These are phyloP conservation scores for Brassica incana DNA, from an alignment of 345 rosid genomes.

Conservation along the genomic window DNA sequence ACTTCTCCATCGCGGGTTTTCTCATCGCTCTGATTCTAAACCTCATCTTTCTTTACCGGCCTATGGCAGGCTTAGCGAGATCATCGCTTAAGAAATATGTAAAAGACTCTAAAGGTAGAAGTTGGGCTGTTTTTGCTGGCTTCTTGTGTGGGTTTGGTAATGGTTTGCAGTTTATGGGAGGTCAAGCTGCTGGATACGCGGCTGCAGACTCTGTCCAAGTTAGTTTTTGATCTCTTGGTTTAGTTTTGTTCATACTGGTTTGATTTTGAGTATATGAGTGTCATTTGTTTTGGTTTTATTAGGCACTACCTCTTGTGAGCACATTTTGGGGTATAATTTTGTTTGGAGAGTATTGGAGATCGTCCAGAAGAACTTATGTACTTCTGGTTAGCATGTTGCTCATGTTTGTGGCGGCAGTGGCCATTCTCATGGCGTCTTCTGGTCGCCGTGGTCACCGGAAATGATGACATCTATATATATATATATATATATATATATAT, in stretches of 20 bases:
- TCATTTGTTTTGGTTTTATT: slow-evolving; percentile 1
- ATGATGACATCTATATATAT: slow-evolving; percentile 14
- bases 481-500: no score
- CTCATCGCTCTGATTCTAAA: slow-evolving; percentile 58
- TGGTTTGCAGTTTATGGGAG: slow-evolving; percentile 88
- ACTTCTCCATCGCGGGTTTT: slow-evolving; percentile 70
- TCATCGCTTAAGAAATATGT: slow-evolving; percentile 65
- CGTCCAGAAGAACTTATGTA: slow-evolving; percentile 64
- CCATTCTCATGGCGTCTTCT: slow-evolving; percentile 77
- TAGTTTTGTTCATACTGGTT: not conserved
- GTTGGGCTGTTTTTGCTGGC: slow-evolving; percentile 81
- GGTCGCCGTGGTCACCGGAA: slow-evolving; percentile 76
- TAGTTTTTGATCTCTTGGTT: slow-evolving; percentile 4
- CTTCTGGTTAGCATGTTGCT: slow-evolving; percentile 62
- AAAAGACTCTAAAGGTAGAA: slow-evolving; percentile 66
- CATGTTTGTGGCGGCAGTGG: slow-evolving; percentile 79
- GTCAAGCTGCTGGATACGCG: slow-evolving; percentile 91
- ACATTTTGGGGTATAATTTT: slow-evolving; percentile 82
- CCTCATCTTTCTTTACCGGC: slow-evolving; percentile 63
- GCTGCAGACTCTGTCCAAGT: slow-evolving; percentile 90
- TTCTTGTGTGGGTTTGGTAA: slow-evolving; percentile 79
- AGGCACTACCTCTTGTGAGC: slow-evolving; percentile 93
- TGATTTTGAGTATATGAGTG: slow-evolving; percentile 4
- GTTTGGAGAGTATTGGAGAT: slow-evolving; percentile 81
- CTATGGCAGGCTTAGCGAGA: slow-evolving; percentile 54